Conservation (phyloP, 352 stramenopile genomes). For the Elongisporangium prolatum region DNA sequence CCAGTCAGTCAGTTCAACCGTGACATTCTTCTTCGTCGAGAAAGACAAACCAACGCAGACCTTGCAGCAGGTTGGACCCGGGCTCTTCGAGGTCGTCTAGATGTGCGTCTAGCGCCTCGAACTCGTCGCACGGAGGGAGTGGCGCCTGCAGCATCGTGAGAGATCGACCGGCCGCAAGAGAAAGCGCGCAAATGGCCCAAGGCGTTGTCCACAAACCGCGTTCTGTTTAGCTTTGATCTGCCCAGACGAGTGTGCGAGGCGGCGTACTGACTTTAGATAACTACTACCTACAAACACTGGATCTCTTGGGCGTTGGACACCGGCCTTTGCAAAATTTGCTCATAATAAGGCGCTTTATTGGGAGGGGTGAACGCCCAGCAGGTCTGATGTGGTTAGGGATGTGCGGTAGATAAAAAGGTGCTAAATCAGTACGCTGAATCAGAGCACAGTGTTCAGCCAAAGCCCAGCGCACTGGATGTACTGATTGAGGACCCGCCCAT, state of each 20-base stretch:
- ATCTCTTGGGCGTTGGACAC: slow-evolving; percentile 16
- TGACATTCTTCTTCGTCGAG: too few species aligned
- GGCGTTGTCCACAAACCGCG: too few species aligned
- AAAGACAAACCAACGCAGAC: too few species aligned
- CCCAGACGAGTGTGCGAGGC: neutral
- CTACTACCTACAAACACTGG: slow-evolving; percentile 16
- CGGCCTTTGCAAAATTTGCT: slow-evolving; percentile 8
- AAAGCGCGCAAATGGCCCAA: too few species aligned
- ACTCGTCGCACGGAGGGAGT: slow-evolving; percentile 52
- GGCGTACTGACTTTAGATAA: slow-evolving; percentile 5
- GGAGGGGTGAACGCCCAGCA: too few species aligned
- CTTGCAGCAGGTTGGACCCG: slow-evolving; percentile 61
- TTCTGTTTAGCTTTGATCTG: slow-evolving; percentile 4
- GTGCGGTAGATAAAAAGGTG: too few species aligned
- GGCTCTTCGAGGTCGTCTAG: slow-evolving; percentile 70
- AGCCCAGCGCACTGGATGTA: neutral
- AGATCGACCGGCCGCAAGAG: too few species aligned
- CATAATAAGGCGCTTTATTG: too few species aligned
- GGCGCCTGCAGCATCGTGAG: slow-evolving; percentile 46
- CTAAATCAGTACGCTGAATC: neutral
- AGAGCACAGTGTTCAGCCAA: neutral
- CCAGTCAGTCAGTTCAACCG: too few species aligned
- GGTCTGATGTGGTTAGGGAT: too few species aligned
- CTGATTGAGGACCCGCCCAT: too few species aligned
- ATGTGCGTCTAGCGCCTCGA: slow-evolving; percentile 65